Evolutionary conservation across 495 filamentous ascomycete species (phyloP), one percentile per base, ranked within the genome.

Genomic region (Aspergillus affinis): DNA sequence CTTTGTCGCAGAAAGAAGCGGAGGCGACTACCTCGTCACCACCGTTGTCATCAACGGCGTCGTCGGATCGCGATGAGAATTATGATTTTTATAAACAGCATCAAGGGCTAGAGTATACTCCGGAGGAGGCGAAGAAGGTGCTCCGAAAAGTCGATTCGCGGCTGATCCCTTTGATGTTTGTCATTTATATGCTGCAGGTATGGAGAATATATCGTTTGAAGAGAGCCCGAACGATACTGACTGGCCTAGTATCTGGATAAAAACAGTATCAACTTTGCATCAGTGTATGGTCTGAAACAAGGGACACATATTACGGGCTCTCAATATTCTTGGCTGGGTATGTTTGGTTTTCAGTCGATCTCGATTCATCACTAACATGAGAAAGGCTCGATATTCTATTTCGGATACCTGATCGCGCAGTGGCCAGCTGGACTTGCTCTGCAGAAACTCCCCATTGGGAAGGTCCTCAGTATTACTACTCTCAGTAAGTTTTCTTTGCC

Each of bases 231-330:
- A 21, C 21, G n/a, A 13, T 26, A 6, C 8, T 20, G 10, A 55
- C 18, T 13, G 4, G 0, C 0, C 21, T 6, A 55, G 67, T 87
- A 84, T 56, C 69, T 86, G 6, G 84, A 88, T 60, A 88, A 88
- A 67, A 80, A 81, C 36, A 80, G 76, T 26, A 78, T 87, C 66
- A 85, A 83, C 59, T 88, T 82, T 59, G 81, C 85, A 3, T 82
- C 79, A n/a, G 82, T 84, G 0, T 86, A 82, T 61, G 84, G 84
- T 0, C 60, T 86, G 29, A 75, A 83, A 50, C 61, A 77, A 56
- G 84, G 76, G 6, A 82, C 82, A 0, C 53, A 81, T 41, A 59
- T 86, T 13, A 64, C 72, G 0, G 83, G 82, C 13, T 78, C 84
- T 59, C 78, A 87, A 27, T 86, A 85, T 65, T 80, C 80, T 19